Evolutionary conservation across 768 basidiomycete species (phyloP).

Genomic region (Tulasnella calospora): DNA sequence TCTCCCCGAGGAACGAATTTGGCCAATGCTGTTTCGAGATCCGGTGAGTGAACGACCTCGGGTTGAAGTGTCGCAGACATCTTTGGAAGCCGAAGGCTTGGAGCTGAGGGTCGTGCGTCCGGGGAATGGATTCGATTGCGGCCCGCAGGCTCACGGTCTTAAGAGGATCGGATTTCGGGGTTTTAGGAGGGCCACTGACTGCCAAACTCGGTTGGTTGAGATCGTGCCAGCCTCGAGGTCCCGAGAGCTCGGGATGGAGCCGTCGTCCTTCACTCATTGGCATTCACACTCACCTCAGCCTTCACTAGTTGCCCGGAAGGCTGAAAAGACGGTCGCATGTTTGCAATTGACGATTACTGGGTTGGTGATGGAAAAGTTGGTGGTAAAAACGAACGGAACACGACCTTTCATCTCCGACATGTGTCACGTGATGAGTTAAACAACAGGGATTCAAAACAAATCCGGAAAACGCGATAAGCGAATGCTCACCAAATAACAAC

Average conservation of each 20-base stretch:
- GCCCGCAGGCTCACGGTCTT: neutral
- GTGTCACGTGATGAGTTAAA: too few relatives aligned
- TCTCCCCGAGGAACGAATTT: too few relatives aligned
- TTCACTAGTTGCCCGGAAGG: neutral
- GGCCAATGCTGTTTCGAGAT: too few relatives aligned
- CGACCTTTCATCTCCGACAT: neutral
- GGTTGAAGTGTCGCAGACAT: too few relatives aligned
- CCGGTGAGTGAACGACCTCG: too few relatives aligned
- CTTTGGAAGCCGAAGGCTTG: too few relatives aligned
- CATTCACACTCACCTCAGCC: neutral
- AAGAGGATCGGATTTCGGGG: neutral
- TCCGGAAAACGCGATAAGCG: too few relatives aligned
- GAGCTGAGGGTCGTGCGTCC: too few relatives aligned
- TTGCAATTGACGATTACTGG: neutral
- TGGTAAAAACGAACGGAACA: neutral
- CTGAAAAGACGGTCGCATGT: neutral
- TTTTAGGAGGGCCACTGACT: neutral
- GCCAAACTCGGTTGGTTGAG: neutral
- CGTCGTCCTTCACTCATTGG: neutral
- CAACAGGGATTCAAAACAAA: too few relatives aligned
- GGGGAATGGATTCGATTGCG: too few relatives aligned
- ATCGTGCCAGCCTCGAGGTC: neutral
- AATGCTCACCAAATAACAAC: too few relatives aligned
- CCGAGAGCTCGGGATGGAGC: neutral
- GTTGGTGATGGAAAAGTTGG: neutral